Base-by-base conservation (phyloP, 225 moss, liverwort and hornwort genomes). In the Antitrichia curtipendula region DNA sequence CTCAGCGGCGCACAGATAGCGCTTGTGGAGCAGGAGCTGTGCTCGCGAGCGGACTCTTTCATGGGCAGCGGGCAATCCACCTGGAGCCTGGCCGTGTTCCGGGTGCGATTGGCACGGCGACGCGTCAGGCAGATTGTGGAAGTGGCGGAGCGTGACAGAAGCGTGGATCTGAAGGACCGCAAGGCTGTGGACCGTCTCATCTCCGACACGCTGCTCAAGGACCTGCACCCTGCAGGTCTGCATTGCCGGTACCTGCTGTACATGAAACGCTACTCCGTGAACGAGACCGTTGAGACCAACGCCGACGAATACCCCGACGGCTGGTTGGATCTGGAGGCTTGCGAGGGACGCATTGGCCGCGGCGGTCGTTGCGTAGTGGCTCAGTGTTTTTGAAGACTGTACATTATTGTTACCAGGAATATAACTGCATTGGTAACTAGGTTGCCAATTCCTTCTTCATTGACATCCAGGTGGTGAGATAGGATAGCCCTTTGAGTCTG, bases 21-120 rank as follows among this genome's bases (percentile, higher is more conserved):
- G 10, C 87, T 95, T 1, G 93, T 97, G 82, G 97, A 97, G 89
- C 97, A 97, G 72, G 97, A 97, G 73, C 54, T 97, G 19, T 96
- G 95, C 80, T 84, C 87, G 12, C 93, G 97, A n/a, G 74, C 97
- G 5, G 58, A 75, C 3, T 89, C 92, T 11, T 97, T 97, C 81
- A 41, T 96, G 61, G 97, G 97, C 19, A 97, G 96, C 56, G 94
- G 96, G 66, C 82, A 93, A 41, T 97, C 97, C 3, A 92, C 97
- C 2, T 97, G 96, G 95, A 97, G 96, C 85, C 91, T 94, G 1
- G 83, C 94, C 7, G 94, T 97, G n/a, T 91, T 94, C 62, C 91
- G 92, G 64, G 85, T 89, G 28, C 94, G 94, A 2, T 72, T 94
- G 47, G 94, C 92, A 13, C 90, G 87, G 57, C 90, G 94, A 12